Conservation (phyloP, 371 early-diverging fungal genomes). For the Mucor indicus region DNA sequence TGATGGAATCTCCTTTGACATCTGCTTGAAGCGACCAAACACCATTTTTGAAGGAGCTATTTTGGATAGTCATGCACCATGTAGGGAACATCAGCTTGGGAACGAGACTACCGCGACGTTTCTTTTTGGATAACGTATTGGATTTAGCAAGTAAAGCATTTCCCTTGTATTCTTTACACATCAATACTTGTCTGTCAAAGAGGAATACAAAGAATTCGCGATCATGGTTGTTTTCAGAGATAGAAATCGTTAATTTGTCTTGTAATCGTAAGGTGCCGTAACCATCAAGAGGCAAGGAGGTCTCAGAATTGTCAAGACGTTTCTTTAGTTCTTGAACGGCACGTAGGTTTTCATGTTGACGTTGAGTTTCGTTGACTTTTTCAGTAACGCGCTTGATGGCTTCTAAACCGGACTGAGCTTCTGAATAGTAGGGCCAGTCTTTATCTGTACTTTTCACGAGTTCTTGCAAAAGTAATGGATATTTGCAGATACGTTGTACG, state of each 20-base stretch:
- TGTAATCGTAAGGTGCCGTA: conserved; percentile 83
- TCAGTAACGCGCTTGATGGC: conserved; percentile 87
- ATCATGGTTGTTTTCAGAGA: conserved; percentile 51
- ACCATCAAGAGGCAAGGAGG: conserved; percentile 36
- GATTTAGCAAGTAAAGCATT: conserved; percentile 51
- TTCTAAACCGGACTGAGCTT: conserved; percentile 74
- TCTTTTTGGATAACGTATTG: conserved; percentile 42
- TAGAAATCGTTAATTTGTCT: conserved; percentile 76
- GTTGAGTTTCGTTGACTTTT: conserved; percentile 88
- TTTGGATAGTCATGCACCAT: conserved; percentile 4
- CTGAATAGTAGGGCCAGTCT: conserved; percentile 68
- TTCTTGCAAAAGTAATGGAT: conserved; percentile 86
- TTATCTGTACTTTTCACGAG: conserved; percentile 76
- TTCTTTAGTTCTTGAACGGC: conserved; percentile 77
- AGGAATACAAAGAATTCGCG: conserved; percentile 79
- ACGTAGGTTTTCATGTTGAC: conserved; percentile 82
- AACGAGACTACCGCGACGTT: conserved; percentile 54
- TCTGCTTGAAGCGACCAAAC: conserved; percentile 64
- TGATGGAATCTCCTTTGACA: conserved; percentile 73
- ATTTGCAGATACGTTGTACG: conserved; percentile 96
- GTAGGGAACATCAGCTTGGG: conserved; percentile 52
- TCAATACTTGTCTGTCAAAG: conserved; percentile 85
- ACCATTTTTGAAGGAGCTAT: conserved; percentile 10
- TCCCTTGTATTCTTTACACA: conserved; percentile 57
- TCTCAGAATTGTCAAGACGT: conserved; percentile 55